These are phyloP conservation scores for Brassica napus DNA, from an alignment of 345 rosid genomes.

Conservation along the genomic window DNA sequence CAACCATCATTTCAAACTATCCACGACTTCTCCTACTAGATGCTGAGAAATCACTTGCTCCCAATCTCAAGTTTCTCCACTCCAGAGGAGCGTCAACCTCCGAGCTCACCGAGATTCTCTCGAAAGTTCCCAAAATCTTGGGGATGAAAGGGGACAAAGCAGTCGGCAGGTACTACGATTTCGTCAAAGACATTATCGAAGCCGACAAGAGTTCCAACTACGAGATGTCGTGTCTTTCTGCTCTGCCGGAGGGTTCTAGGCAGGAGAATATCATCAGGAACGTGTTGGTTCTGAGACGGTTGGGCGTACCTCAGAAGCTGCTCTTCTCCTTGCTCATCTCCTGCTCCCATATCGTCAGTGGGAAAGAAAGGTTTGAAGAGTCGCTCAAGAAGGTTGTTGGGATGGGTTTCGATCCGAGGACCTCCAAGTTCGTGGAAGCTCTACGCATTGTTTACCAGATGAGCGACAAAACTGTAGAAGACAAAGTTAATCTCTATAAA, in stretches of 20 bases:
- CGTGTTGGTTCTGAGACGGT: conserved; percentile 11
- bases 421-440: conserved; percentile 25
- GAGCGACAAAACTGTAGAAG: conserved; percentile 8
- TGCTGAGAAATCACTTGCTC: conserved; percentile 30
- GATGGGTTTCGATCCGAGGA: conserved; percentile 35
- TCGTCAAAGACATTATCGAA: conserved; percentile 9
- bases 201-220: not conserved
- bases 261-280: conserved; percentile 19
- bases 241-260: not conserved
- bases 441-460: not conserved
- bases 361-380: conserved; percentile 7
- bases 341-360: not conserved
- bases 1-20: not conserved
- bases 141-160: not conserved
- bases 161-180: not conserved
- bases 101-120: conserved; percentile 8
- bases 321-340: conserved; percentile 3
- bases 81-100: conserved; percentile 21
- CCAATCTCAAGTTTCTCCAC: conserved; percentile 17
- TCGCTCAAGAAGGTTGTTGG: conserved; percentile 24
- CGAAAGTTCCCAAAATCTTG: conserved; percentile 16
- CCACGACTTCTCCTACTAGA: conserved; percentile 27
- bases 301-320: conserved; percentile 30
- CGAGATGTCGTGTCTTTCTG: not conserved
- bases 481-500: not conserved